Evolutionary conservation across 768 basidiomycete species (phyloP).

Genomic region (Tylopilus subfusipes): DNA sequence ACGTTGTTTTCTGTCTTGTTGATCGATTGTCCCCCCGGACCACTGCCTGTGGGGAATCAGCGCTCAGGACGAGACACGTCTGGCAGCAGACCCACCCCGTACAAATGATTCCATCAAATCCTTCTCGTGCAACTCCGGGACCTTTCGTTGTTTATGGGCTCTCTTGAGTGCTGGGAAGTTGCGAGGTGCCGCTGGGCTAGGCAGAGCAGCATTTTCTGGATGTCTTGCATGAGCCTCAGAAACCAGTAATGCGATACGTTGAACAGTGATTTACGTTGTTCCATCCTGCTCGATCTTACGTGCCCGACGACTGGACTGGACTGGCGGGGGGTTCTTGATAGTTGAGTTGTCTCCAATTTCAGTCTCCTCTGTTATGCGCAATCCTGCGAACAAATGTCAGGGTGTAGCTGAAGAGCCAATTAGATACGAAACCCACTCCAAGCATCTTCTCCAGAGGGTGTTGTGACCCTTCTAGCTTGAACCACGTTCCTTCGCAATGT

Average conservation of each 20-base stretch:
- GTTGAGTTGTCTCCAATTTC: constrained; percentile 84
- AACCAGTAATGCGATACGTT: constrained; percentile 28
- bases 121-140: constrained; percentile 69
- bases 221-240: constrained; percentile 27
- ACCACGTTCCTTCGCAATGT: constrained; percentile 82
- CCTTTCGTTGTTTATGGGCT: constrained; percentile 56
- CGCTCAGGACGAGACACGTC: background rate
- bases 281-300: constrained; percentile 42
- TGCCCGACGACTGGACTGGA: constrained; percentile 46
- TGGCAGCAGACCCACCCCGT: constrained; percentile 52
- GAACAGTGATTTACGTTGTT: constrained; percentile 24
- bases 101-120: constrained; percentile 89
- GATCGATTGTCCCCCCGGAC: constrained; percentile 94
- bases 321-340: constrained; percentile 56
- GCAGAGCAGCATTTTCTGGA: constrained; percentile 32
- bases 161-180: constrained; percentile 71
- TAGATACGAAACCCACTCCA: constrained; percentile 48
- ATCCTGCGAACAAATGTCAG: constrained; percentile 40
- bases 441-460: constrained; percentile 38
- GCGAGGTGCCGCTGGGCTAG: constrained; percentile 30
- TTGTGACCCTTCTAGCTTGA: constrained; percentile 58
- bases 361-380: constrained; percentile 74
- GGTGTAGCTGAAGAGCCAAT: background rate
- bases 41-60: constrained; percentile 58
- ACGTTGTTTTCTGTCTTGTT: constrained; percentile 95